Percentiles rank a stretch among this genome's conserved stretches.
phyloP scores from a whole-genome alignment of 192 early-diverging fungal species.

The Entomortierella chlamydospora region DNA sequence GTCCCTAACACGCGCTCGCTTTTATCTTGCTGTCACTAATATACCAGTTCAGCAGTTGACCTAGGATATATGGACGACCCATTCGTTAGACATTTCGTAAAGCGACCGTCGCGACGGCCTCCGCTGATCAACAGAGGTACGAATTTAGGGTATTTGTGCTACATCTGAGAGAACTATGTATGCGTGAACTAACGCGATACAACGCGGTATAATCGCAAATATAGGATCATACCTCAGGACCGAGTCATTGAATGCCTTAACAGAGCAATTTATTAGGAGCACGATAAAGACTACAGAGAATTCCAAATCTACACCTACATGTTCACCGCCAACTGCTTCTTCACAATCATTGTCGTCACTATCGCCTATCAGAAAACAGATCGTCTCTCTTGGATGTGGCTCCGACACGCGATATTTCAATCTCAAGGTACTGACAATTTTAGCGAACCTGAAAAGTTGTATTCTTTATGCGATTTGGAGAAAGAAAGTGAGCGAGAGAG shows the following conservation, averaged over 20 bases:
- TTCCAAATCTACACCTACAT: neutral
- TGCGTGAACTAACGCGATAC: too few relatives aligned
- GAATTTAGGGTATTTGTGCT: too few relatives aligned
- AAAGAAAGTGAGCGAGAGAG: too few relatives aligned
- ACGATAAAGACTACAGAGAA: neutral
- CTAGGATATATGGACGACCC: constrained; percentile 87
- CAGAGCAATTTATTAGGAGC: constrained; percentile 70
- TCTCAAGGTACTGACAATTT: constrained; percentile 68
- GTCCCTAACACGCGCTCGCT: neutral
- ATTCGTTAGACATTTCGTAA: constrained; percentile 85
- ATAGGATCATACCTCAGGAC: constrained; percentile 86
- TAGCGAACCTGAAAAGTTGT: too few relatives aligned
- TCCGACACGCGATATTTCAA: constrained; percentile 93
- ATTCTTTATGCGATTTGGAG: too few relatives aligned
- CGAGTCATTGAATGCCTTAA: constrained; percentile 70
- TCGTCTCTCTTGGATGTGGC: constrained; percentile 91
- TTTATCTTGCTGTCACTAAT: neutral
- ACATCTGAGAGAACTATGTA: too few relatives aligned
- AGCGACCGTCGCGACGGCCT: constrained; percentile 75
- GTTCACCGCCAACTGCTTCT: neutral
- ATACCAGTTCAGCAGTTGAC: constrained; percentile 82
- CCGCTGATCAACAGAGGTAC: constrained; percentile 94
- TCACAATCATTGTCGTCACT: neutral
- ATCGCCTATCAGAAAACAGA: constrained; percentile 68
- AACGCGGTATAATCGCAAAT: too few relatives aligned